These are phyloP conservation scores for Yamadazyma nakazawae DNA, from an alignment of 805 yeast species.

Conservation along the genomic window DNA sequence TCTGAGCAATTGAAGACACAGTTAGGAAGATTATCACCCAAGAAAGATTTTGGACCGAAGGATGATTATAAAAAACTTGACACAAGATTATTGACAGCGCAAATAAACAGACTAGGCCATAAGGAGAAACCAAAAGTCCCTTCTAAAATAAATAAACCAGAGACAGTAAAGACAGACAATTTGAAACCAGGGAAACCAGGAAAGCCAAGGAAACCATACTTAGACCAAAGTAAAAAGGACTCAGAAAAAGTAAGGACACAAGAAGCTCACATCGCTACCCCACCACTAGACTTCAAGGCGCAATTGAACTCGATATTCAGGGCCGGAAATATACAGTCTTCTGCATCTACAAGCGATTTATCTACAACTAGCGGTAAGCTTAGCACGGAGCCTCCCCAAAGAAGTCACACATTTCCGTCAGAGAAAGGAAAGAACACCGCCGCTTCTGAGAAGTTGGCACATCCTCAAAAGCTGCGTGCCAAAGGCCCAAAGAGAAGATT, in stretches of 20 bases:
- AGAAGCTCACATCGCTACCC: background rate
- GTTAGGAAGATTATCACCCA: constrained; percentile 6
- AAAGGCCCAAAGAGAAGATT: constrained; percentile 52
- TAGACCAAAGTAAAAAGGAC: background rate
- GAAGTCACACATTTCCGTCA: constrained; percentile 9
- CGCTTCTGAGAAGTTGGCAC: constrained; percentile 30
- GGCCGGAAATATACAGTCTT: constrained; percentile 25
- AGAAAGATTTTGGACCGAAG: background rate
- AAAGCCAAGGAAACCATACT: constrained; percentile 1
- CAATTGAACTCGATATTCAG: constrained; percentile 26
- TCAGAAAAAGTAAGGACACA: background rate
- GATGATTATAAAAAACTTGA: background rate
- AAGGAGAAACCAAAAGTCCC: background rate
- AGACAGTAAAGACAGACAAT: background rate
- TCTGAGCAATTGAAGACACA: constrained; percentile 6
- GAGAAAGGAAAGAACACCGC: constrained; percentile 8
- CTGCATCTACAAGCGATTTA: background rate
- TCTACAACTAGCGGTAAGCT: background rate
- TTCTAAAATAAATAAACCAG: background rate
- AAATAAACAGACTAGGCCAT: constrained; percentile 6
- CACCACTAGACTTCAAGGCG: constrained; percentile 16
- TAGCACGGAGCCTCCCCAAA: background rate
- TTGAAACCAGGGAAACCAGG: background rate
- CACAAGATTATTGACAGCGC: constrained; percentile 4
- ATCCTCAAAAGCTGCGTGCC: constrained; percentile 45